Evolutionary conservation across 331 rosid genomes (phyloP).

Genomic region (Spiraea crenata): DNA sequence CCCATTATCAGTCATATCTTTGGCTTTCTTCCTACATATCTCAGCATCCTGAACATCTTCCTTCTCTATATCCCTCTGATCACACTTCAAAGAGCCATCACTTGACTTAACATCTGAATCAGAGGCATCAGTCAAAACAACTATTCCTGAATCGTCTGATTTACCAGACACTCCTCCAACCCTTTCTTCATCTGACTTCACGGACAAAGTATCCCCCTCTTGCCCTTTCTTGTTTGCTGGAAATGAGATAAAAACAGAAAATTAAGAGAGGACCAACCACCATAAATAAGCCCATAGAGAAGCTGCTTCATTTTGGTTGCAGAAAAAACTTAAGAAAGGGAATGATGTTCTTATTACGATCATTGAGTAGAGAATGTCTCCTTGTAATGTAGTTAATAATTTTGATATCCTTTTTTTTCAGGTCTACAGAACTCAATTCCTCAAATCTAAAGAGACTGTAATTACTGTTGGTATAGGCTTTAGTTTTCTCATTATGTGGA

Average conservation of each 20-base stretch:
- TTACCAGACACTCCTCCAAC: constrained; percentile 45
- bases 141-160: constrained; percentile 44
- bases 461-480: neutral
- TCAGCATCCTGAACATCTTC: constrained; percentile 30
- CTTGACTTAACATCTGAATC: constrained; percentile 50
- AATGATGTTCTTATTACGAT: constrained; percentile 1
- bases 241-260: constrained; percentile 28
- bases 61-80: constrained; percentile 40
- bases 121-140: constrained; percentile 46
- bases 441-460: neutral
- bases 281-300: neutral
- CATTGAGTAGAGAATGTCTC: neutral
- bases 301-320: neutral
- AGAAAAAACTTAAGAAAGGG: neutral
- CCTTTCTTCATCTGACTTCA: constrained; percentile 62
- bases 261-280: no score
- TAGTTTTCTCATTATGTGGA: neutral
- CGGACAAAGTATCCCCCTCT: constrained; percentile 58
- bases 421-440: constrained; percentile 4
- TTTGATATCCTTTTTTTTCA: neutral
- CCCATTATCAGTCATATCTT: constrained; percentile 32
- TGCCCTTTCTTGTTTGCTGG: constrained; percentile 63
- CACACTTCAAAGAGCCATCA: constrained; percentile 35
- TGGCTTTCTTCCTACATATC: constrained; percentile 32
- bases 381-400: neutral